Evolutionary conservation across 1,284 basidiomycete genomes (phyloP).

Genomic region (Ustilago bromivora): DNA sequence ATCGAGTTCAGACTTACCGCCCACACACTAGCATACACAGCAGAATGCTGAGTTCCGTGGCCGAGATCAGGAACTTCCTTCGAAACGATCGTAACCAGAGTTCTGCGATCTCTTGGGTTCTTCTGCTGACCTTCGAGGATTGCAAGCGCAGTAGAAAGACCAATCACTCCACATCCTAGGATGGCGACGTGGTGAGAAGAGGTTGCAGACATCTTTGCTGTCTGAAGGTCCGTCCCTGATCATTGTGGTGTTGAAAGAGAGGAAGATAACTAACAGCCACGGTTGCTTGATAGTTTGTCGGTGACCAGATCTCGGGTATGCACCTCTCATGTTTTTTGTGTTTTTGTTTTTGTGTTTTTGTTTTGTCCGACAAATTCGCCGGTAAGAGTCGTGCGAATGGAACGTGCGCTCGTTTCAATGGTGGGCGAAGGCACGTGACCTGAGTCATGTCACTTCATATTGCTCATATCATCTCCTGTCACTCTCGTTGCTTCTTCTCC

Average conservation of each 20-base stretch:
- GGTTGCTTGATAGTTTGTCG: neutral
- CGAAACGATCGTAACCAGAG: slow-evolving; percentile 37
- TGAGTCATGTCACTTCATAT: too few relatives aligned
- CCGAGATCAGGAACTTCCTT: slow-evolving; percentile 35
- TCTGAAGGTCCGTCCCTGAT: neutral
- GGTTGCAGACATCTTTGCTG: neutral
- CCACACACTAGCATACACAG: slow-evolving; percentile 51
- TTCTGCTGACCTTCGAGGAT: slow-evolving; percentile 36
- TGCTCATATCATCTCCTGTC: too few relatives aligned
- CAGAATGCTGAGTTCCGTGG: slow-evolving; percentile 17
- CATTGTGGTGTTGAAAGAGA: neutral
- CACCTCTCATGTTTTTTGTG: neutral
- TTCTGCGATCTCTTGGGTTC: neutral
- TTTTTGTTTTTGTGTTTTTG: neutral
- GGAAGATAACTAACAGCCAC: neutral
- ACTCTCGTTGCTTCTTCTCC: too few relatives aligned
- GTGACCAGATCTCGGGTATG: neutral
- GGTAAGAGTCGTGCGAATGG: too few relatives aligned
- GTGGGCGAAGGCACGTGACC: too few relatives aligned
- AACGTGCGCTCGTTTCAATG: too few relatives aligned
- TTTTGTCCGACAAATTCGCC: slow-evolving; percentile 24
- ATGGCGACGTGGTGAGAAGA: slow-evolving; percentile 26
- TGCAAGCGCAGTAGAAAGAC: slow-evolving; percentile 45
- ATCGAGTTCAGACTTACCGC: slow-evolving; percentile 30
- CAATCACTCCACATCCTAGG: slow-evolving; percentile 53